These are phyloP conservation scores for Oenanthe javanica DNA, from an alignment of 140 eudicot genomes.

Conservation along the genomic window DNA sequence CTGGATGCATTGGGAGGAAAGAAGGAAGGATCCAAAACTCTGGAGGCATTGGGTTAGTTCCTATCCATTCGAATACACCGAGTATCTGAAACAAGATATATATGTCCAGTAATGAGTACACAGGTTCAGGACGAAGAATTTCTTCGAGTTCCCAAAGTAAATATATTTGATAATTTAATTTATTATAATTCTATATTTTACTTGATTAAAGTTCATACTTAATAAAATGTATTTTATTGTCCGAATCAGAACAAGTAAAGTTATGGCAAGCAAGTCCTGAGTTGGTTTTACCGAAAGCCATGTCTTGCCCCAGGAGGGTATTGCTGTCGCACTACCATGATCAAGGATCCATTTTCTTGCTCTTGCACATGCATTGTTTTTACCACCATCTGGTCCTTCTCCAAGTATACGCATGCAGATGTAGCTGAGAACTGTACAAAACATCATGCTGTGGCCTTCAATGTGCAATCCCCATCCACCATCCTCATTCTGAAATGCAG, in stretches of 20 bases:
- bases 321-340: conserved; percentile 63
- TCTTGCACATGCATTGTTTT: conserved; percentile 30
- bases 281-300: conserved; percentile 52
- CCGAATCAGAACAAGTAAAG: background rate
- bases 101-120: background rate
- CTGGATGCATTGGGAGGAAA: background rate
- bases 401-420: conserved; percentile 53
- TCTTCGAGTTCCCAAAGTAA: background rate
- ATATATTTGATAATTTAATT: background rate
- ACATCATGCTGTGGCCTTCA: conserved; percentile 59
- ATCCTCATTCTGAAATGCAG: conserved; percentile 46
- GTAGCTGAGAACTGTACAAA: conserved; percentile 48
- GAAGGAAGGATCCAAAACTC: background rate
- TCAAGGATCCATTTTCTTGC: conserved; percentile 74
- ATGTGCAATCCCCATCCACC: conserved; percentile 83
- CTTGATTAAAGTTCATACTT: background rate
- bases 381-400: conserved; percentile 45
- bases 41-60: background rate
- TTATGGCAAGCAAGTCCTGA: background rate
- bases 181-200: background rate
- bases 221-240: background rate
- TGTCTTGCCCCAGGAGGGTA: conserved; percentile 67
- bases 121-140: background rate
- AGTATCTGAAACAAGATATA: background rate
- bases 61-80: background rate